A percentile compares a stretch with the other conserved stretches of the same genome.
Conservation (phyloP, 148 eudicot genomes). For the Spergularia marina region DNA sequence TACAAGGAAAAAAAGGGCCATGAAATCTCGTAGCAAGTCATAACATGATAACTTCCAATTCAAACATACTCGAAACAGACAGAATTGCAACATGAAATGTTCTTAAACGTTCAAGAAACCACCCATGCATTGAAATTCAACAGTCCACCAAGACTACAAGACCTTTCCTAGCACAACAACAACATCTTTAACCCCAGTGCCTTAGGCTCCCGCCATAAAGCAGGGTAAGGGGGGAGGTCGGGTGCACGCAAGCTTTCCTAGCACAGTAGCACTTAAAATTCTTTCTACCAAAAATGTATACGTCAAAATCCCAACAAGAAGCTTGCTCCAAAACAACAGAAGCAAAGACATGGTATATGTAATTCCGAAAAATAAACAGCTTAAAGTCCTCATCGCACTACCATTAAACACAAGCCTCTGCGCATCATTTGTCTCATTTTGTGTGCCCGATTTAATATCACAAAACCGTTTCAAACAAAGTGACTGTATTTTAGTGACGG, state of each 20-base stretch:
- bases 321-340: neutral
- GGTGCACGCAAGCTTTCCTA: too few relatives aligned
- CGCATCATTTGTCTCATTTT: too few relatives aligned
- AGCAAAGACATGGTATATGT: neutral
- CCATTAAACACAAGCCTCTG: neutral
- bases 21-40: neutral
- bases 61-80: neutral
- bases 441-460: too few relatives aligned
- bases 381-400: neutral
- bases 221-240: too few relatives aligned
- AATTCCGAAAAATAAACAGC: neutral
- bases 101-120: neutral
- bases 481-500: neutral
- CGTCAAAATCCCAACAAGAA: neutral
- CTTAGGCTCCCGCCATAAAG: too few relatives aligned
- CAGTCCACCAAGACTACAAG: neutral
- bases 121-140: neutral
- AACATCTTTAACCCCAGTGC: too few relatives aligned
- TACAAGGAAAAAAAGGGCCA: slow-evolving; percentile 7
- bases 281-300: too few relatives aligned
- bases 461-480: too few relatives aligned
- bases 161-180: too few relatives aligned
- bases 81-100: neutral
- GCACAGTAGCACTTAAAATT: too few relatives aligned
- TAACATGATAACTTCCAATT: neutral